These are phyloP conservation scores for Pythium dissotocum DNA, from an alignment of 352 stramenopile species.

Conservation along the genomic window DNA sequence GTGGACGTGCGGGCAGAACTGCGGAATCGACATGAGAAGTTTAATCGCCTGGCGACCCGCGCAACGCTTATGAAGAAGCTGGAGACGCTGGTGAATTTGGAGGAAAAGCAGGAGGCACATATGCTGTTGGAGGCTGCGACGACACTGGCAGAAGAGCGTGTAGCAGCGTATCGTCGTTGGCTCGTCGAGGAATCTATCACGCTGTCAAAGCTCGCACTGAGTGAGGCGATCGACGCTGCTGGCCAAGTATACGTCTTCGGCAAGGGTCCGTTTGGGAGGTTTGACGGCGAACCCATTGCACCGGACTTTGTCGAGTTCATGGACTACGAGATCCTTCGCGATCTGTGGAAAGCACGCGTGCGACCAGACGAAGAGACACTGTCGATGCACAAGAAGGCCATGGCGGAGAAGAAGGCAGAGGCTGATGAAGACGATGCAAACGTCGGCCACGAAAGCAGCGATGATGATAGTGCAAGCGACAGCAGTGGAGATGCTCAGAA, in stretches of 20 bases:
- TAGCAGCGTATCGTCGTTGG: constrained; percentile 43
- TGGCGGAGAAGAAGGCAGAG: constrained; percentile 11
- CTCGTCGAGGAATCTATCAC: constrained; percentile 52
- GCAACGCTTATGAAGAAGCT: constrained; percentile 62
- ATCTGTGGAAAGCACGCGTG: constrained; percentile 64
- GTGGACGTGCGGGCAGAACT: constrained; percentile 72
- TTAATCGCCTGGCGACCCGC: constrained; percentile 65
- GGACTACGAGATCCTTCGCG: constrained; percentile 54
- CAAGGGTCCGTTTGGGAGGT: constrained; percentile 59
- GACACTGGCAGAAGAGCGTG: constrained; percentile 47
- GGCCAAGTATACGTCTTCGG: constrained; percentile 83
- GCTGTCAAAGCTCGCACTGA: constrained; percentile 44
- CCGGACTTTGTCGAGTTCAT: constrained; percentile 79
- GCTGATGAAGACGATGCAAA: neutral
- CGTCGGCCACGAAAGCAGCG: neutral
- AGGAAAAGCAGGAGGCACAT: constrained; percentile 66
- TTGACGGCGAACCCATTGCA: constrained; percentile 53
- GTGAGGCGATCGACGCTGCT: constrained; percentile 66
- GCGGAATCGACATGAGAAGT: constrained; percentile 52
- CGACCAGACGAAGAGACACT: constrained; percentile 30
- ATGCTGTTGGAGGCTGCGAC: constrained; percentile 58
- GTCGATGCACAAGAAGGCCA: constrained; percentile 6
- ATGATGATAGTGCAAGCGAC: neutral
- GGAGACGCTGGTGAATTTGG: constrained; percentile 55
- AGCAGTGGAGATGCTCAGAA: neutral